Percentiles rank a stretch among this genome's conserved stretches.
These are phyloP conservation scores for Limonium bicolor DNA, from an alignment of 148 eudicot genomes.

Conservation along the genomic window DNA sequence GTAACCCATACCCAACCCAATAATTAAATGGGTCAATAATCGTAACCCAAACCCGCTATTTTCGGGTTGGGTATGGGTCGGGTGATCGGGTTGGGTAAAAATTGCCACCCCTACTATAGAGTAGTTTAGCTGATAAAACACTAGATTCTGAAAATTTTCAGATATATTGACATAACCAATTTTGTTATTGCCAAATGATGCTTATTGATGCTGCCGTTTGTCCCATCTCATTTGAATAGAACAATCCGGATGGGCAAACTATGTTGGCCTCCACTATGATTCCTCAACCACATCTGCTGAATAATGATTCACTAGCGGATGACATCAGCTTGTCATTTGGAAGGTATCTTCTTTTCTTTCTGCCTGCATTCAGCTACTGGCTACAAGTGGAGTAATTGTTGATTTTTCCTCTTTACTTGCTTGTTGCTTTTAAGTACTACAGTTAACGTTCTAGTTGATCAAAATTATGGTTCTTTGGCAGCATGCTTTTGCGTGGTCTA, in stretches of 20 bases:
- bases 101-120: no score
- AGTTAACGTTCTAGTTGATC: background rate
- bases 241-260: slow-evolving; percentile 73
- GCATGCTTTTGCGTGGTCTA: slow-evolving; percentile 88
- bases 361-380: no score
- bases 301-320: slow-evolving; percentile 47
- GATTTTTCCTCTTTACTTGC: background rate
- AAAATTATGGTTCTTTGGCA: slow-evolving; percentile 18
- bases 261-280: slow-evolving; percentile 74
- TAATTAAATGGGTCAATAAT: no score
- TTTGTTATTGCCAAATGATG: background rate
- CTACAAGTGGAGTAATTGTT: no score
- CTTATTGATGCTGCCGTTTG: slow-evolving; percentile 3
- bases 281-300: slow-evolving; percentile 56
- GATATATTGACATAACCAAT: no score
- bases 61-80: no score
- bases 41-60: no score
- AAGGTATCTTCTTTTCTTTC: slow-evolving; percentile 62
- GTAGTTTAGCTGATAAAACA: no score
- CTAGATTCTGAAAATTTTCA: no score
- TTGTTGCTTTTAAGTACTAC: background rate
- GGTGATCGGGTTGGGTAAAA: no score
- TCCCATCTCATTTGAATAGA: slow-evolving; percentile 28
- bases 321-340: slow-evolving; percentile 94
- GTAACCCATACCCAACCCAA: no score